Conservation (phyloP, 345 rosid species). For the Eucalyptus coolabah region DNA sequence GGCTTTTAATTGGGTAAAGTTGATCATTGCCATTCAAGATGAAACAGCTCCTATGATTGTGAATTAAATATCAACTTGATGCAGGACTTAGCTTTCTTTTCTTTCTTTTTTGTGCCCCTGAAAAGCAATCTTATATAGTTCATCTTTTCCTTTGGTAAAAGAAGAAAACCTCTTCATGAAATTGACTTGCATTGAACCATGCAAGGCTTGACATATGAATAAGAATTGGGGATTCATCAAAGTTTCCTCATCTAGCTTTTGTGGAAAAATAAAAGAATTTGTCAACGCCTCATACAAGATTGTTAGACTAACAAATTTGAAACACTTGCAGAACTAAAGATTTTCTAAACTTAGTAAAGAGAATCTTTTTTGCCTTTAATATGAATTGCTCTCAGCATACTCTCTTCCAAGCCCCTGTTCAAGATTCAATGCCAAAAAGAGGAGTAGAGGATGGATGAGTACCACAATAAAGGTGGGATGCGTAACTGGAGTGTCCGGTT, state of each 20-base stretch:
- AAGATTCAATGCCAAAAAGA: neutral
- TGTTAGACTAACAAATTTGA: neutral
- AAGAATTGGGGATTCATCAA: neutral
- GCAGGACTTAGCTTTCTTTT: neutral
- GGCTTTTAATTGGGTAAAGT: neutral
- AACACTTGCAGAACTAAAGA: neutral
- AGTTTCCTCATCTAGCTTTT: neutral
- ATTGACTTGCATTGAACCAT: neutral
- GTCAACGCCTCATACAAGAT: neutral
- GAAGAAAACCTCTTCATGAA: neutral
- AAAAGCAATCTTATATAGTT: neutral
- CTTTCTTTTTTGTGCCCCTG: neutral
- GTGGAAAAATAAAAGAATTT: neutral
- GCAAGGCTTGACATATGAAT: neutral
- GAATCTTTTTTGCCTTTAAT: neutral
- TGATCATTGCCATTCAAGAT: neutral
- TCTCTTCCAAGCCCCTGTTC: neutral
- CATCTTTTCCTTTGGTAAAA: neutral
- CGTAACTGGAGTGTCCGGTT: neutral
- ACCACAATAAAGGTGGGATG: neutral
- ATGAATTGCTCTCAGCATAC: neutral
- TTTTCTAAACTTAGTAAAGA: neutral
- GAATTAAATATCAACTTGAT: neutral
- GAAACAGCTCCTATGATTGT: neutral
- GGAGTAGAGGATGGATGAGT: neutral